Percentiles rank a stretch among this genome's conserved stretches.
phyloP scores from a whole-genome alignment of 176 grass and related monocot species.

The Hsuehochloa calcarea region DNA sequence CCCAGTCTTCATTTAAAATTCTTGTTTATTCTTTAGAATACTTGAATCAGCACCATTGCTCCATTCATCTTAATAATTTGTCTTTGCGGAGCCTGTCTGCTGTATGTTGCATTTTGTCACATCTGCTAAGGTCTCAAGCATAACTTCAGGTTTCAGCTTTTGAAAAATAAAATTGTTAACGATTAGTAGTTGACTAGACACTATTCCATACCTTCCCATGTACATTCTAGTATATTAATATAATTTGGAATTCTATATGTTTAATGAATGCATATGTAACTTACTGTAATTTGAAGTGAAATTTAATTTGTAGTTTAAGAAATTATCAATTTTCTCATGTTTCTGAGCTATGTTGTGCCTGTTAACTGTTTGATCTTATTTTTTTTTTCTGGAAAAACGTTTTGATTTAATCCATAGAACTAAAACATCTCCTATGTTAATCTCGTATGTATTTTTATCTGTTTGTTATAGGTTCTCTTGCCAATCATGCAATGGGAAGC shows the following conservation, averaged over 20 bases:
- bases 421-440: not conserved
- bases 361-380: not conserved
- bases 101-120: not conserved
- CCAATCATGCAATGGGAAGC: conserved; percentile 99
- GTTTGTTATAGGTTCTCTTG: conserved; percentile 56
- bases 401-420: not conserved
- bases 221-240: conserved; percentile 4
- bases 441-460: not conserved
- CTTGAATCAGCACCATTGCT: not conserved
- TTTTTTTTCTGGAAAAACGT: not conserved
- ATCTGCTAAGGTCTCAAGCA: not conserved
- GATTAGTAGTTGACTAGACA: not conserved
- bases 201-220: not conserved
- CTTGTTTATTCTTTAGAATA: not conserved
- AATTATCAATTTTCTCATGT: not conserved
- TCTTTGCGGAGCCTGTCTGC: not conserved
- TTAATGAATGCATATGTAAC: not conserved
- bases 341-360: conserved; percentile 14
- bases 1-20: not conserved
- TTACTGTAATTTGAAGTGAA: not conserved
- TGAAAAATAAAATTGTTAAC: not conserved
- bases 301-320: not conserved
- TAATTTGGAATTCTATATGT: not conserved
- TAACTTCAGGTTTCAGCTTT: not conserved
- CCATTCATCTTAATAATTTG: not conserved